Conservation (phyloP, 257 asterid genomes). For the Solanum virginianum region DNA sequence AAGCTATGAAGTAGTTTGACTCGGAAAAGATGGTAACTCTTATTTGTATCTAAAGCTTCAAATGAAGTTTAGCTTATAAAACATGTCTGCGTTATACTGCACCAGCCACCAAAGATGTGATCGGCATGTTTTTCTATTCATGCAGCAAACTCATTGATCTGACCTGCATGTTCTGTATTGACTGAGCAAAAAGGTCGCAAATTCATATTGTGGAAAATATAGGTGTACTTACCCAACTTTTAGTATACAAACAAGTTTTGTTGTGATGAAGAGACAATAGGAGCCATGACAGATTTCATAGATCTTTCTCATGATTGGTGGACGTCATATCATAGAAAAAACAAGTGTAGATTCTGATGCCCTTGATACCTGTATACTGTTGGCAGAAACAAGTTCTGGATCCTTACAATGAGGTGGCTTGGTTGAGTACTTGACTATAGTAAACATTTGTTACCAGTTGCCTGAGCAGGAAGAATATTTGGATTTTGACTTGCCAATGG, state of each 20-base stretch:
- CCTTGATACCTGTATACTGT: background rate
- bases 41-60: background rate
- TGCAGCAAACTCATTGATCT: conserved; percentile 5
- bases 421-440: background rate
- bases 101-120: background rate
- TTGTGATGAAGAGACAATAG: conserved; percentile 15
- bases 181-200: conserved; percentile 2
- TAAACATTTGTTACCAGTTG: background rate
- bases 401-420: background rate
- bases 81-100: background rate
- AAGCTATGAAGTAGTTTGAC: conserved; percentile 52
- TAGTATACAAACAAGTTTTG: conserved; percentile 11
- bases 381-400: background rate
- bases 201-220: background rate
- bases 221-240: conserved; percentile 14
- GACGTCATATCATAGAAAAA: background rate
- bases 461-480: background rate
- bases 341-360: background rate
- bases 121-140: conserved; percentile 3
- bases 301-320: conserved; percentile 5
- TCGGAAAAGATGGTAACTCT: conserved; percentile 8
- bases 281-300: conserved; percentile 9
- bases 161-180: conserved; percentile 5
- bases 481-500: background rate
- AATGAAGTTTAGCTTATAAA: background rate